Base-by-base conservation (phyloP, 2,329 filamentous ascomycete genomes). In the Chlorencoelia australis region DNA sequence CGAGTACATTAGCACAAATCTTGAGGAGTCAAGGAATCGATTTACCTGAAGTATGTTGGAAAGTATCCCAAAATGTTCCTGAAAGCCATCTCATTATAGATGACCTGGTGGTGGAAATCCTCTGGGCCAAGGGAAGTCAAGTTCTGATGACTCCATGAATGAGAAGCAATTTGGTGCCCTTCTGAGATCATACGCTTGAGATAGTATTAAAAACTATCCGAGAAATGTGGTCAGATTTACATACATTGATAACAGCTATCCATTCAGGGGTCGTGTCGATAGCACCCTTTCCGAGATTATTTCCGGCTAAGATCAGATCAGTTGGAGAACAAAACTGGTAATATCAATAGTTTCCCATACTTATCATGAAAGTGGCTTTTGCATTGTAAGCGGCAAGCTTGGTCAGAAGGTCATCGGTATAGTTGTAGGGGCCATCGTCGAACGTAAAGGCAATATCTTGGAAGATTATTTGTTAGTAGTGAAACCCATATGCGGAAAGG, bases 391-490 rank as follows among this genome's bases (percentile, higher is more conserved):
- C 62, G 41, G 67, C 65, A 30, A 82, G 64, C 36, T 78, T 62
- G 48, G 81, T 71, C 9, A 82, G 22, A 14, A 40, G 37, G n/a
- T 40, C 37, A 21, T 30, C 63, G 1, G 76, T 82, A 55, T 74
- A 79, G 19, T 65, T 55, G 44, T 70, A 71, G n/a, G 77, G 77
- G 3, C 77, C 77, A 50, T 82, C 78, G 46, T 82, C 77, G 47
- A 71, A 82, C 1, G 76, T 82, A 39, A 82, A 55, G 14, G 77
- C 77, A 44, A 82, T 65, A 6, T 71, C 71, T 40, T n/a, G 7
- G 1, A 15, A 9, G 5, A 5, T 22, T 17, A 17, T 39, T 16
- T 35, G 37, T 8, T 9, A 19, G 10, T 29, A 9, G 10, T 11
- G n/a, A 3, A 2, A 5, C 19, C 3, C 5, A 8, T 14, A 15